Conservation (phyloP, 176 grass and related monocot species). For the Leersia perrieri region DNA sequence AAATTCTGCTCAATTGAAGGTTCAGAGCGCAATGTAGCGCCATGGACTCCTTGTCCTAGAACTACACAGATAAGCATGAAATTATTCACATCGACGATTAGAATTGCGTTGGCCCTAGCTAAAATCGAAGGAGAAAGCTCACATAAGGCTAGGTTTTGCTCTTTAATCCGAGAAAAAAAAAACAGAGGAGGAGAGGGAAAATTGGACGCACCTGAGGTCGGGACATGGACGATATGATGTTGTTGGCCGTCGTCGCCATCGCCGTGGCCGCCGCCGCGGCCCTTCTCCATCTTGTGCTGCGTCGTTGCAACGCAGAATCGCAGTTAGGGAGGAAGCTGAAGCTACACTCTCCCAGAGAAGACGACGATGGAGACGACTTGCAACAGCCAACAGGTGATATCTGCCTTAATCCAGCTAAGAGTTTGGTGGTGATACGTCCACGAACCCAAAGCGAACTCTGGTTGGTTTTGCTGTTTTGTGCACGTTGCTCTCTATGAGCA, state of each 20-base stretch:
- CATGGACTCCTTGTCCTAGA: neutral
- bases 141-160: neutral
- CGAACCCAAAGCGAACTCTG: neutral
- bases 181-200: neutral
- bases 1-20: neutral
- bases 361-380: neutral
- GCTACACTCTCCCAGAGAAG: neutral
- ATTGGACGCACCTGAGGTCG: neutral
- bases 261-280: neutral
- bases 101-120: neutral
- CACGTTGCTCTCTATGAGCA: too few relatives aligned
- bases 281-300: slow-evolving; percentile 11
- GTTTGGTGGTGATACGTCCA: neutral
- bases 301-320: neutral
- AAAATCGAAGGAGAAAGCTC: neutral
- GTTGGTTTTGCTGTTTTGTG: too few relatives aligned
- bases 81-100: neutral
- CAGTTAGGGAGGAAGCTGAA: neutral
- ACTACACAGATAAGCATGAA: neutral
- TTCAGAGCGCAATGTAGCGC: neutral
- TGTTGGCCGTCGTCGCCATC: neutral
- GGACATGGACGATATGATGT: slow-evolving; percentile 7
- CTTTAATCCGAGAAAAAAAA: neutral
- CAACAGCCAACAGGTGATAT: neutral
- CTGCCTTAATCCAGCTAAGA: neutral